A percentile compares a stretch with the other conserved stretches of the same genome.
These are phyloP conservation scores for Aspergillus texensis DNA, from an alignment of 2,329 filamentous ascomycete genomes.

Conservation along the genomic window DNA sequence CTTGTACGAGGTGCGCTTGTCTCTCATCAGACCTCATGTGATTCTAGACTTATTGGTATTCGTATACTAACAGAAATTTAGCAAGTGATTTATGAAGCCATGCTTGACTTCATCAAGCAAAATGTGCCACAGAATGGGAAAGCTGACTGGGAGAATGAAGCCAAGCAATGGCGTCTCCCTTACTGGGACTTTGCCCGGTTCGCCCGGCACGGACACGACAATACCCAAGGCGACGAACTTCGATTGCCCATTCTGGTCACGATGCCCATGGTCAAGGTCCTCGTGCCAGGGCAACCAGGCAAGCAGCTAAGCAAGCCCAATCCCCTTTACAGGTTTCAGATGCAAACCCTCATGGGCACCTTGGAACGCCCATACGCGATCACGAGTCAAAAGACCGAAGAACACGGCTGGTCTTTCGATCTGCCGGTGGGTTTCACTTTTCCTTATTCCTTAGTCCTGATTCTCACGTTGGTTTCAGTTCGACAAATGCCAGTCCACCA, in stretches of 20 bases:
- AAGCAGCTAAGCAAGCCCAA: neutral
- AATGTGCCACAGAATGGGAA: neutral
- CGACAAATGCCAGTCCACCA: neutral
- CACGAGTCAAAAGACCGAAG: neutral
- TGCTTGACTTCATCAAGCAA: neutral
- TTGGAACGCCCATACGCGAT: neutral
- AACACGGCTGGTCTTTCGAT: neutral
- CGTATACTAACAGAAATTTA: neutral
- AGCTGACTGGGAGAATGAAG: neutral
- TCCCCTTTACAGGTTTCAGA: neutral
- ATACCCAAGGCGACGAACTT: neutral
- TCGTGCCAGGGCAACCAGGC: no score
- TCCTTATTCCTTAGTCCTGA: neutral
- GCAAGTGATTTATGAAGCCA: neutral
- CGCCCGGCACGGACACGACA: neutral
- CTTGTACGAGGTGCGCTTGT: slow-evolving; percentile 7
- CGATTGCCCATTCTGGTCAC: neutral
- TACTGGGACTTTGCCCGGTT: slow-evolving; percentile 4
- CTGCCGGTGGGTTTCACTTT: neutral
- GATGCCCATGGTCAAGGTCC: neutral
- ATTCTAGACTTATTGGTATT: neutral
- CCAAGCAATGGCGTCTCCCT: neutral
- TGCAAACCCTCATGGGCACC: neutral
- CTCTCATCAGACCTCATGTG: neutral
- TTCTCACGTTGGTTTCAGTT: neutral